Evolutionary conservation across 164 flowering plant species (phyloP).

Genomic region (Magnolia changhungtana): DNA sequence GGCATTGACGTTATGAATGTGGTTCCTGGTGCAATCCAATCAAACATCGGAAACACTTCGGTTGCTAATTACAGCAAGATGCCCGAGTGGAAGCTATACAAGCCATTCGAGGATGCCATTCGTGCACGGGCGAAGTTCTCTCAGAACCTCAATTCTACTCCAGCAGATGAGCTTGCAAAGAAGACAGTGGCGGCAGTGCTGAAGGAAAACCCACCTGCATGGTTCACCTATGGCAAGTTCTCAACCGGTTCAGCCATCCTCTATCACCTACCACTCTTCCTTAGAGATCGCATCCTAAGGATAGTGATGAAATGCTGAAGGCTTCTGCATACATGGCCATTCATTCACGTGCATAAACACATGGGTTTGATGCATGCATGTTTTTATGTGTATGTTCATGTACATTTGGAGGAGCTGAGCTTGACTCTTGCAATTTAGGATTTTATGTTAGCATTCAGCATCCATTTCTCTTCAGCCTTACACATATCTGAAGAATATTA

Average conservation of each 20-base stretch:
- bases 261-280: constrained; percentile 55
- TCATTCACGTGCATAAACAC: no score
- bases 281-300: constrained; percentile 49
- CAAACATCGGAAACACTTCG: constrained; percentile 64
- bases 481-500: no score
- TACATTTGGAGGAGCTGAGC: no score
- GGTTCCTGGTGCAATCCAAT: constrained; percentile 75
- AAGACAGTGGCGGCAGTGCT: constrained; percentile 60
- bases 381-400: no score
- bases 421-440: no score
- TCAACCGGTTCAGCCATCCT: constrained; percentile 46
- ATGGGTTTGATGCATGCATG: no score
- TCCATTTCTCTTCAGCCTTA: no score
- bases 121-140: constrained; percentile 50
- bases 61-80: constrained; percentile 41
- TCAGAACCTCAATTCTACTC: constrained; percentile 51
- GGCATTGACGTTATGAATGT: constrained; percentile 75
- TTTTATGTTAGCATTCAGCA: no score
- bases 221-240: constrained; percentile 60
- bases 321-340: neutral
- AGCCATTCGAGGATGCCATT: constrained; percentile 56
- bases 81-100: constrained; percentile 86
- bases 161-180: constrained; percentile 74
- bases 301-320: constrained; percentile 26
- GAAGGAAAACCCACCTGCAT: constrained; percentile 67